Evolutionary conservation across 495 filamentous ascomycete genomes (phyloP), one percentile per base, ranked within the genome.

Genomic region (Penicillium bovifimosum): DNA sequence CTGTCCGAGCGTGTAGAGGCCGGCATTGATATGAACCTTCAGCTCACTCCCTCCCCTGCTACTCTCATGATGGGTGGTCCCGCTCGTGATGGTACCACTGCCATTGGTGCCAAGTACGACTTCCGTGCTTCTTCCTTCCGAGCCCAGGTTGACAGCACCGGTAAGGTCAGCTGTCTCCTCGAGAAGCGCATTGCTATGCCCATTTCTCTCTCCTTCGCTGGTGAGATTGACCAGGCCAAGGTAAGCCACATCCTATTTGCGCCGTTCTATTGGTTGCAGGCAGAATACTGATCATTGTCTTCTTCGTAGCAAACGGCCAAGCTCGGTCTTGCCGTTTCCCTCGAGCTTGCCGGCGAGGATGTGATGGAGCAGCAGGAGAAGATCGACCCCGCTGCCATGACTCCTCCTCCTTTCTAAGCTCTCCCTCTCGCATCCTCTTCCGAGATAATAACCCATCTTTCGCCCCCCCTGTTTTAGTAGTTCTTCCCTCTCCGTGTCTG

Each of bases 71-170:
- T 87, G 65, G 85, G 83, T 56, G 78, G 80, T 17, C 65, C 80
- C 42, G 80, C 81, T 60, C 90, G 88, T 63, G 92, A 97, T 60
- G 95, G 95, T 39, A 79, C 87, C 43, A 90, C 93, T 49, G 87
- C 91, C 35, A 78, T 96, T 60, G 95, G 93, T 63, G 90, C 89
- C 59, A 99, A 97, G 75, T 99, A 99, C 69, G 93, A 97, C 65
- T 99, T 99, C 84, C 80, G 89, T 52, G 85, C 88, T 65, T 92
- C 89, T 33, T 91, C 88, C 9, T 96, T 96, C 81, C 82, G 91
- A 55, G 93, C 92, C 17, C 95, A 97, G 73, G 80, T 99, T 46
- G 93, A 99, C 72, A 92, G 90, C 63, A 82, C 88, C 54, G 95
- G 95, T 60, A 93, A 91, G 77, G 79, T 99, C 56, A 87, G 86